Evolutionary conservation across 176 grass and related monocot species (phyloP), one percentile per base, ranked within the genome.

Genomic region (Pharus latifolius): DNA sequence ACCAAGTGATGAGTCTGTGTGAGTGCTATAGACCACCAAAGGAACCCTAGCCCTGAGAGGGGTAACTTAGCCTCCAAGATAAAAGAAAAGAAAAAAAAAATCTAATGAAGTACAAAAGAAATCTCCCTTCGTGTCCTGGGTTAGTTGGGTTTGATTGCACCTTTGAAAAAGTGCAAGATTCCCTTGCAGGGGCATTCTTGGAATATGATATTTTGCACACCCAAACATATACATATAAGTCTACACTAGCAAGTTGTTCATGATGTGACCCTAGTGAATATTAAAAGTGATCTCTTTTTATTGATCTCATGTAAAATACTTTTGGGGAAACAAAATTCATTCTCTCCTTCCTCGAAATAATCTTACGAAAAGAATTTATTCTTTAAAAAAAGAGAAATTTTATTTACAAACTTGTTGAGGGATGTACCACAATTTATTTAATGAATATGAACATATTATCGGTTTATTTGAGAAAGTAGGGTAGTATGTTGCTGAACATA

Each of bases 81-180:
- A 57, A 19, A 65, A 38, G 52, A 56, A 29, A 38, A 38, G 35
- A 38, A 38, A 38, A 20, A 37, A 80, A 73, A 81, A 73, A 46
- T 81, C 14, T 23, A 65, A 73, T 23, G 48, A 66, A 57, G 69
- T 74, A 67, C 60, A 2, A 58, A 42, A 48, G 30, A 66, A 58
- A 74, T 67, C 5, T 55, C 69, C 60, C 60, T 61, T 37, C n/a
- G 29, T 83, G 30, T 55, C 49, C 60, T 29, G 49, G 67, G 61
- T 70, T 51, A 42, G 81, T 65, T 66, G 74, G 81, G 22, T 78
- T 41, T 55, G 34, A 72, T 56, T 78, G 49, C 59, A 19, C 74
- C 58, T 72, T 72, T 40, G n/a, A 40, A 31, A 70, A 85, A 76
- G 65, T 1, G 57, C 42, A 59, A 86, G 77, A 86, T 86, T 86